Evolutionary conservation across 306 rosid genomes (phyloP), one percentile per base, ranked within the genome.

Genomic region (Cucumis melo): DNA sequence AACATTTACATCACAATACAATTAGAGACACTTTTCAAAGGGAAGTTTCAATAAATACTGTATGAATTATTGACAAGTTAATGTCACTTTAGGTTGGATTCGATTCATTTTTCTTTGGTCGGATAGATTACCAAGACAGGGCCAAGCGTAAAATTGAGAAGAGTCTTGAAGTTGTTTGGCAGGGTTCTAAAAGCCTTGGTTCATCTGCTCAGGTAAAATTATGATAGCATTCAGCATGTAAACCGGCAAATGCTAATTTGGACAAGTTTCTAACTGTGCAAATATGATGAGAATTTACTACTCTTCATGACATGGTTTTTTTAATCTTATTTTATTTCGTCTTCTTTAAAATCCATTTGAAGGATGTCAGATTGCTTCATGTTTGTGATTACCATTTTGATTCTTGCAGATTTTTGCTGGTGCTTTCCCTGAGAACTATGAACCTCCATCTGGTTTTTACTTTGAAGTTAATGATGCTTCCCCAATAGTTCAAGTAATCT

Each of bases 371-470:
- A n/a, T 67, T 73, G 67, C 77, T 41, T 67, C 13, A 64, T 57
- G 62, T 39, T 75, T 8, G 21, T 64, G 14, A n/a, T 64, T 51
- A 24, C 74, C 50, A 44, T 79, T 54, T 78, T 65, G 1, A 67
- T 24, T 64, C 23, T 51, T 6, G 61, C 81, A 87, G 90, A 84
- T 87, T 54, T 87, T 87, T 77, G 78, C 88, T 58, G 88, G 90
- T 79, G 85, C 87, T 39, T 87, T 85, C 72, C 90, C 90, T 20
- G 61, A 80, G 81, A 81, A 85, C 63, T 87, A 87, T 50, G 90
- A 87, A 59, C 90, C 90, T 78, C 90, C 90, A 7, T 66, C 86
- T 50, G 88, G 85, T 74, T 87, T 87, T 81, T 85, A 87, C 81
- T 87, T 84, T 64, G 90, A 87, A 85, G 88, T 87, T 66, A 87